Percentiles rank a stretch among this genome's conserved stretches.
These are phyloP conservation scores for Plasmodium billcollinsi DNA, from an alignment of 169 alveolate species.

Conservation along the genomic window DNA sequence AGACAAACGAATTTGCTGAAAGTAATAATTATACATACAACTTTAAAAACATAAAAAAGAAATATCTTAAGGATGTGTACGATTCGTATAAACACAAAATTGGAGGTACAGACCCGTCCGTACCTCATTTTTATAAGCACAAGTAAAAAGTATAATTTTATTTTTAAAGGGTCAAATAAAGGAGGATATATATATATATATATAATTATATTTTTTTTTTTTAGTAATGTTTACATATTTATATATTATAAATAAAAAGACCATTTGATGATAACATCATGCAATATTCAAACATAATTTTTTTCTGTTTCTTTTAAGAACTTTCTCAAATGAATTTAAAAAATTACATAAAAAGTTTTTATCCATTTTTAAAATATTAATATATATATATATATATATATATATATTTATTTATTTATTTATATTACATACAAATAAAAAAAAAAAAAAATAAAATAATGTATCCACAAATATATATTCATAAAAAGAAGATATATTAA, in stretches of 20 bases:
- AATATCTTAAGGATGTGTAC: conserved; percentile 65
- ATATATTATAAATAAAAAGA: too few species aligned
- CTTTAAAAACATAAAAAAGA: conserved; percentile 58
- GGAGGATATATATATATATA: not conserved
- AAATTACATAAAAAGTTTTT: too few species aligned
- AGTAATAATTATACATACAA: conserved; percentile 64
- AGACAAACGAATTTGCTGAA: conserved; percentile 76
- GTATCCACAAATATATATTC: not conserved
- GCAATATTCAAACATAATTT: too few species aligned
- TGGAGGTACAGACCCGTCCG: conserved; percentile 77
- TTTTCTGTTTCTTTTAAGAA: too few species aligned
- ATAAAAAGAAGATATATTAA: not conserved
- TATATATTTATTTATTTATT: not conserved
- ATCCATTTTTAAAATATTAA: not conserved
- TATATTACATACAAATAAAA: not conserved
- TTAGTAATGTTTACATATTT: too few species aligned
- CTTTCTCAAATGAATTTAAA: too few species aligned
- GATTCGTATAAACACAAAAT: conserved; percentile 76
- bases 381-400: not conserved
- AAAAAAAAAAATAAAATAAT: too few species aligned
- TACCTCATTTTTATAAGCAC: conserved; percentile 69
- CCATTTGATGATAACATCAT: too few species aligned
- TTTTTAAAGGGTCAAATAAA: not conserved
- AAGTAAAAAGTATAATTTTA: conserved; percentile 5
- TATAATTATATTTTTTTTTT: too few species aligned